phyloP scores from a whole-genome alignment of 2,329 filamentous ascomycete genomes.

The Beauveria pseudobassiana region DNA sequence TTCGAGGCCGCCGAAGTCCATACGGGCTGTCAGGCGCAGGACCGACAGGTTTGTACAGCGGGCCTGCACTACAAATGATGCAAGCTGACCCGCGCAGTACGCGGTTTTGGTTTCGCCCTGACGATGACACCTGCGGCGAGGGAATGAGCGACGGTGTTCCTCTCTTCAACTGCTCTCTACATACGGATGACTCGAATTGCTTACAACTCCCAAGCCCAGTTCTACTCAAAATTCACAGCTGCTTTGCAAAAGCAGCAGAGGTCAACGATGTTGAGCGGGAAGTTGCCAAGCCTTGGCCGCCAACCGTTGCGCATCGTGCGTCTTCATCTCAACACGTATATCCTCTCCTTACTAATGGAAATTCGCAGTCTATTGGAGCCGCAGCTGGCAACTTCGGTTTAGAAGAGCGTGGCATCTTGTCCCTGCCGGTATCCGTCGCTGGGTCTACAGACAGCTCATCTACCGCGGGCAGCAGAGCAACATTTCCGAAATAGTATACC shows the following conservation, averaged over 20 bases:
- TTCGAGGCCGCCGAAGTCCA: neutral
- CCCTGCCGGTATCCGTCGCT: neutral
- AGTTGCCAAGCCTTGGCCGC: neutral
- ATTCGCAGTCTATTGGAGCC: neutral
- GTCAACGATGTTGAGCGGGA: neutral
- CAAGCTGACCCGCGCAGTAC: neutral
- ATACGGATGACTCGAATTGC: neutral
- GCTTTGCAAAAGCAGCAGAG: neutral
- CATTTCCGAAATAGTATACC: neutral
- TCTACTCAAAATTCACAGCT: neutral
- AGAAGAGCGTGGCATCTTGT: neutral
- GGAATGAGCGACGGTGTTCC: neutral
- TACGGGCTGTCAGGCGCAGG: neutral
- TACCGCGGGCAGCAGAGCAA: constrained; percentile 1
- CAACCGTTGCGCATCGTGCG: neutral
- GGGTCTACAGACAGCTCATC: neutral
- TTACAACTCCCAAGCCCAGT: neutral
- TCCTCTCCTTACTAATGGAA: neutral
- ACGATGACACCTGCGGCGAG: neutral
- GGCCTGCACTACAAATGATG: neutral
- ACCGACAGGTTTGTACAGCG: neutral
- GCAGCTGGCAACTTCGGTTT: neutral
- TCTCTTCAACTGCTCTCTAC: neutral
- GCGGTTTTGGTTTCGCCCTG: neutral
- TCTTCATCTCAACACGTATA: neutral